phyloP scores from a whole-genome alignment of 2,329 filamentous ascomycete species.

The Penicillium sp. region DNA sequence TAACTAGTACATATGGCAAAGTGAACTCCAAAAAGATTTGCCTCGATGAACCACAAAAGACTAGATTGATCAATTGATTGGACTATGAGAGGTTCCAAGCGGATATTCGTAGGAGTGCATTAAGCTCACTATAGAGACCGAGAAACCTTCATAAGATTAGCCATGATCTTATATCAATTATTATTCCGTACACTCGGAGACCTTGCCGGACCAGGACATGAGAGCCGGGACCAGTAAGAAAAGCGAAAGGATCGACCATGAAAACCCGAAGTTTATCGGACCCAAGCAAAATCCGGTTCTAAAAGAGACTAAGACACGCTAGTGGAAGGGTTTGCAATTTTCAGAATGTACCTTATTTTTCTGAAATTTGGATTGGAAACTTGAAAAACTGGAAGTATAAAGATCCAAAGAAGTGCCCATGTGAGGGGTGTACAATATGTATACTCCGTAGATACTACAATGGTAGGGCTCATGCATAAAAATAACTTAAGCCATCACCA shows the following conservation, averaged over 20 bases:
- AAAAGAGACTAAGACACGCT: constrained; percentile 11
- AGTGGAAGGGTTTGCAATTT: neutral
- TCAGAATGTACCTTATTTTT: neutral
- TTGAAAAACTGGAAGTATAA: neutral
- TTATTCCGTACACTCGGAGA: neutral
- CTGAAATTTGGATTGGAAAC: neutral
- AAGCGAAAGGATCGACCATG: constrained; percentile 1
- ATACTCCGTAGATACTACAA: neutral
- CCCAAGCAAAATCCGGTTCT: constrained; percentile 6
- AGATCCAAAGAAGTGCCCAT: neutral
- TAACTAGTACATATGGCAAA: neutral
- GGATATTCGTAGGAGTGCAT: neutral
- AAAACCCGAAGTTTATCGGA: constrained; percentile 16
- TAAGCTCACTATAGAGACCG: neutral
- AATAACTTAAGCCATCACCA: constrained; percentile 13
- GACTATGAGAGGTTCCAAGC: neutral
- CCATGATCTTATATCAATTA: neutral
- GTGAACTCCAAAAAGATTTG: neutral
- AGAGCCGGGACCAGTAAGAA: neutral
- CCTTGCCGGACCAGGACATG: neutral
- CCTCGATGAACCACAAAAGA: neutral
- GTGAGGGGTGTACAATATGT: neutral
- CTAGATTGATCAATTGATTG: neutral
- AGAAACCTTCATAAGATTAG: neutral
- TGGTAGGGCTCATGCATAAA: constrained; percentile 9